These are phyloP conservation scores for Bremia lactucae DNA, from an alignment of 352 stramenopile genomes.

Conservation along the genomic window DNA sequence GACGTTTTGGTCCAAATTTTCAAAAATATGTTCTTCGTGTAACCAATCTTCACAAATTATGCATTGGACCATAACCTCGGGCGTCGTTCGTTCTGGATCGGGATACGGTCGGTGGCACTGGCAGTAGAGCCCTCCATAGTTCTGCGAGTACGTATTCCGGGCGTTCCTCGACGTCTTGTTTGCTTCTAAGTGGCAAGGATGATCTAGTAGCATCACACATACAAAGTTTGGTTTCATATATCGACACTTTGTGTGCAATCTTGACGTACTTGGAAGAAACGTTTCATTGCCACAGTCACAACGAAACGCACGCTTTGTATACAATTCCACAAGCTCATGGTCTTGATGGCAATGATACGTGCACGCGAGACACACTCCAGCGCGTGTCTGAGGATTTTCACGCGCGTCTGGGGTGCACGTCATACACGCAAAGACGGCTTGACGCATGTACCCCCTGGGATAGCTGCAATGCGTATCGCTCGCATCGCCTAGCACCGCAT, in stretches of 20 bases:
- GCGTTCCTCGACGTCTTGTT: slow-evolving; percentile 43
- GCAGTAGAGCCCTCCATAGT: slow-evolving; percentile 60
- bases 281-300: slow-evolving; percentile 67
- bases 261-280: slow-evolving; percentile 27
- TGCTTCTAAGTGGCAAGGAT: slow-evolving; percentile 39
- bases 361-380: slow-evolving; percentile 58
- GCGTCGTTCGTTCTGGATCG: slow-evolving; percentile 51
- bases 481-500: slow-evolving; percentile 47
- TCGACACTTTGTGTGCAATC: too few species aligned
- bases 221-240: too few species aligned
- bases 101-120: slow-evolving; percentile 65
- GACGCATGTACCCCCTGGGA: slow-evolving; percentile 50
- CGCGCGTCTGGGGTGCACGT: slow-evolving; percentile 47
- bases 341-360: slow-evolving; percentile 66
- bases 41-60: slow-evolving; percentile 73
- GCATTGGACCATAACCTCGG: slow-evolving; percentile 68
- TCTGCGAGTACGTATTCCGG: slow-evolving; percentile 62
- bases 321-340: slow-evolving; percentile 72
- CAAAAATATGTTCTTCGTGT: slow-evolving; percentile 58
- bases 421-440: slow-evolving; percentile 57
- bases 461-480: slow-evolving; percentile 63
- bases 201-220: slow-evolving; percentile 13
- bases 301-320: slow-evolving; percentile 65
- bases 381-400: slow-evolving; percentile 20
- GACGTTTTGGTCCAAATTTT: slow-evolving; percentile 1